Evolutionary conservation across 768 basidiomycete genomes (phyloP), one percentile per base, ranked within the genome.

Genomic region (Pleurotus sapidus): DNA sequence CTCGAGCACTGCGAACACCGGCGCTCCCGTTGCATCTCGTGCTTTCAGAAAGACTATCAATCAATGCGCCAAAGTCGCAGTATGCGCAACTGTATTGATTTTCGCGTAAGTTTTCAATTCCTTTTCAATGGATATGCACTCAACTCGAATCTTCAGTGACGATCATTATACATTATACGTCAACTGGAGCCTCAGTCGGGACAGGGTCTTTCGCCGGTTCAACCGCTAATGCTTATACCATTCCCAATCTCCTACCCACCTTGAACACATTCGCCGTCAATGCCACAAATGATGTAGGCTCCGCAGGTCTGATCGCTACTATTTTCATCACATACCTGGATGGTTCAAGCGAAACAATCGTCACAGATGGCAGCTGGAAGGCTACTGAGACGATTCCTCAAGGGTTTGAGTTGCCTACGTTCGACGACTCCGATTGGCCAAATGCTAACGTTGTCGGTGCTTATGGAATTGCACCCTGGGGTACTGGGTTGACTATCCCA

Each of bases 101-200:
- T n/a, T 40, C 27, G 20, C 18, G 53, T 45, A 55, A 25, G 39
- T 17, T 18, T 30, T 25, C 14, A 12, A 14, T 55, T n/a, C 17
- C 7, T 17, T 17, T 49, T 25, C 2, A 3, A 23, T 17, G 8
- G 1, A 27, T 49, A 3, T 18, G n/a, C 38, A 5, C 23, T 30
- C 11, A 23, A n/a, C 24, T 25, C 23, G 23, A 7, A 12, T 25
- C 18, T 9, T 17, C 5, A 55, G 53, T 4, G 53, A 55, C 43
- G 64, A 71, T 54, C 64, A 57, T 46, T 71, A 67, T 51, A 61
- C 68, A 4, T 58, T 73, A 5, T 71, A 66, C 17, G 65, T 64
- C 7, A 68, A 71, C n/a, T 47, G 72, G 71, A 6, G 56, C 56
- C 1, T 38, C 59, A 4, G 59, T 70, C 6, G 70, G 68, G 1